These are phyloP conservation scores for Arabidopsis thaliana DNA, from an alignment of 345 rosid genomes.

Conservation along the genomic window TAIR10.1 NC_003070.9:6842501-6843000, in stretches of 20 bases:
- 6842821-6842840: background rate
- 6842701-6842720: slow-evolving; percentile 16
- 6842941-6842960: no score
- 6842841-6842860: no score
- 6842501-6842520: slow-evolving; percentile 15
- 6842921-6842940: no score
- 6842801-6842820: background rate
- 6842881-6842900: no score
- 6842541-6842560: slow-evolving; percentile 13
- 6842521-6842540: background rate
- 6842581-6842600: background rate
- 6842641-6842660: background rate
- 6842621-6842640: background rate
- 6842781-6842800: background rate
- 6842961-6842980: no score
- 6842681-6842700: slow-evolving; percentile 22
- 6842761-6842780: background rate
- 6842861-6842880: no score
- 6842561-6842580: background rate
- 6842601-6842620: background rate
- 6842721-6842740: slow-evolving; percentile 20
- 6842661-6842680: background rate
- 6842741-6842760: slow-evolving; percentile 12
- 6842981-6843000: no score
- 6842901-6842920: no score